Evolutionary conservation across 2,329 filamentous ascomycete species (phyloP).

Genomic region (Fusarium sp.): DNA sequence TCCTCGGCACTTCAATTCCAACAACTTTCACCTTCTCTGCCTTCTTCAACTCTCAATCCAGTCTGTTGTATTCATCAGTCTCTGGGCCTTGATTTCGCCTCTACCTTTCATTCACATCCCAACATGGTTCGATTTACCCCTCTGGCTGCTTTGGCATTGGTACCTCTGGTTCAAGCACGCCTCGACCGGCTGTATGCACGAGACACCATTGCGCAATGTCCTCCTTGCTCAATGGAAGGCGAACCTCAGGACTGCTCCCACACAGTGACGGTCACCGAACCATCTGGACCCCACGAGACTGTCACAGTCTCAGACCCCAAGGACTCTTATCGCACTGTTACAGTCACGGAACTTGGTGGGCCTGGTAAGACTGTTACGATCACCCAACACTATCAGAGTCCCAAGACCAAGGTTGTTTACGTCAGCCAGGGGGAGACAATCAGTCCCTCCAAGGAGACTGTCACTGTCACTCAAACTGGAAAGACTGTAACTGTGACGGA

Average conservation of each 20-base stretch:
- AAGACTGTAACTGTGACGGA: slow-evolving; percentile 45
- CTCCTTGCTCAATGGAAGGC: slow-evolving; percentile 47
- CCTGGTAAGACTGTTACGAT: slow-evolving; percentile 34
- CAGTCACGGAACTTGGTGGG: slow-evolving; percentile 29
- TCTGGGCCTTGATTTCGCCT: background rate
- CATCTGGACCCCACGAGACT: slow-evolving; percentile 29
- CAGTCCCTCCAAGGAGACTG: slow-evolving; percentile 44
- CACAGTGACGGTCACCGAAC: slow-evolving; percentile 49
- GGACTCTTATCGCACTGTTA: slow-evolving; percentile 34
- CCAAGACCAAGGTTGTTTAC: slow-evolving; percentile 37
- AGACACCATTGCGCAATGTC: slow-evolving; percentile 46
- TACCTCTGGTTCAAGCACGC: slow-evolving; percentile 47
- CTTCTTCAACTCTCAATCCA: background rate
- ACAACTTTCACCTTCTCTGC: background rate
- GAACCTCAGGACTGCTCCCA: slow-evolving; percentile 21
- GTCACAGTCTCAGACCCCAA: slow-evolving; percentile 37
- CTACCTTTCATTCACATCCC: background rate
- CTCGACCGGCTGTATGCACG: slow-evolving; percentile 40
- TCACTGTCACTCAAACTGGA: slow-evolving; percentile 46
- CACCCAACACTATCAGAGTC: slow-evolving; percentile 31
- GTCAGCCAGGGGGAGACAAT: slow-evolving; percentile 37
- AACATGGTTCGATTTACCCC: slow-evolving; percentile 47
- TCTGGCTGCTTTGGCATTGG: slow-evolving; percentile 47
- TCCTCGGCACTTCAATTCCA: slow-evolving; percentile 18
- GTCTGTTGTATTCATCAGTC: background rate